Evolutionary conservation across 345 rosid genomes (phyloP), one percentile per base, ranked within the genome.

Genomic region (Combretum micranthum): DNA sequence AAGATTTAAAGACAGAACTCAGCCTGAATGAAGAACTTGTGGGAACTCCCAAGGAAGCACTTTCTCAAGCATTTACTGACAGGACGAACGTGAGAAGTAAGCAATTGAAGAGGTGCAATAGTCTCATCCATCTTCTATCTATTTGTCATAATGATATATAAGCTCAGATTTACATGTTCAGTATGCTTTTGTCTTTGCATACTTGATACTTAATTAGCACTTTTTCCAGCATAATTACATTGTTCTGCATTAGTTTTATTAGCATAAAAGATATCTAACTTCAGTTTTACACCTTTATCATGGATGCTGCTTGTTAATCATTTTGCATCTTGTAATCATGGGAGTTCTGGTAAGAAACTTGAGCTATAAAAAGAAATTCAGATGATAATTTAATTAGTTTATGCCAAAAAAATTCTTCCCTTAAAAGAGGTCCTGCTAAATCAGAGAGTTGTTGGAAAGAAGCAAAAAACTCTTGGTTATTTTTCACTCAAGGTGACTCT

Each of bases 1-100:
- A 89, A 42, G 97, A 89, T 77, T 64, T 89, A 59, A 86, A 75
- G 81, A 73, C 74, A 23, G 87, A 85, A 67, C 96, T 87, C 61
- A 87, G 88, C 77, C 75, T 90, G 49, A 93, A 84, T 52, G 93
- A 94, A 70, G 99, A 90, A 66, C 65, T 83, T 37, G 80, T 85
- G 46, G 80, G 84, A 56, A 90, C 93, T 79, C 95, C 99, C 59
- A 83, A 78, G 64, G 97, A 83, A 69, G 88, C 80, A 15, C 83
- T 89, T 55, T 66, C 73, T 11, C 80, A 79, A 70, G 90, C 84
- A 13, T 81, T 89, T 73, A 85, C 89, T 50, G 83, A 79, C 66
- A 80, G 80, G 67, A 74, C 80, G 57, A 83, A 84, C 53, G 54
- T 67, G 87, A 87, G 90, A 75, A 83, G 80, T 65, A 82, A 83